phyloP scores from a whole-genome alignment of 192 early-diverging fungal genomes.

The Backusella sp. region DNA sequence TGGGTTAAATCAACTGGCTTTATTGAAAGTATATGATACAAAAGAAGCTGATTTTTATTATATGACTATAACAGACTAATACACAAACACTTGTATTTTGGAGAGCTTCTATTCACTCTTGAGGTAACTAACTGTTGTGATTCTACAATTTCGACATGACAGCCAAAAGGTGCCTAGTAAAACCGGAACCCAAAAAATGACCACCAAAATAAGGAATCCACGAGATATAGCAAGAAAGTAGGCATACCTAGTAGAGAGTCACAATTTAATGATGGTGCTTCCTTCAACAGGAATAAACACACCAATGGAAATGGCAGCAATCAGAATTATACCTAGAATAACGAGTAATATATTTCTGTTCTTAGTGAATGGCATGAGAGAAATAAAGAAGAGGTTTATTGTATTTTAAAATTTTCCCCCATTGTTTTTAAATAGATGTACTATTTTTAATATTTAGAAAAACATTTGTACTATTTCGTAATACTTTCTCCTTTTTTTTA shows the following conservation, averaged over 20 bases:
- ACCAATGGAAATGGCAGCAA: not conserved
- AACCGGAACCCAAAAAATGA: too few species aligned
- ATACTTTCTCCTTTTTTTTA: not conserved
- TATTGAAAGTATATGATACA: too few species aligned
- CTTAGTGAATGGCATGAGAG: not conserved
- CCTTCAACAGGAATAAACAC: not conserved
- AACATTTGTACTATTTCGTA: not conserved
- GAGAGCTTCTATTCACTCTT: not conserved
- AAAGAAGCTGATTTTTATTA: too few species aligned
- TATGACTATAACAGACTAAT: not conserved
- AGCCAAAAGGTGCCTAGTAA: too few species aligned
- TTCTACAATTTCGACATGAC: too few species aligned
- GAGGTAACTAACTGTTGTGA: too few species aligned
- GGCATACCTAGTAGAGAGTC: not conserved
- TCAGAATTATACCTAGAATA: not conserved
- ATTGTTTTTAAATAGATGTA: not conserved
- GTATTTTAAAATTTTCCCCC: not conserved
- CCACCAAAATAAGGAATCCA: too few species aligned
- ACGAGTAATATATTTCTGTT: not conserved
- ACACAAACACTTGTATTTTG: not conserved
- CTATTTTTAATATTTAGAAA: not conserved
- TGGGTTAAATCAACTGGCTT: too few species aligned
- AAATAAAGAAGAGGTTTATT: not conserved
- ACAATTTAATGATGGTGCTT: not conserved
- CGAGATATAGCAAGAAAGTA: not conserved